phyloP scores from a whole-genome alignment of 495 filamentous ascomycete species.

The Sordaria brevicollis region DNA sequence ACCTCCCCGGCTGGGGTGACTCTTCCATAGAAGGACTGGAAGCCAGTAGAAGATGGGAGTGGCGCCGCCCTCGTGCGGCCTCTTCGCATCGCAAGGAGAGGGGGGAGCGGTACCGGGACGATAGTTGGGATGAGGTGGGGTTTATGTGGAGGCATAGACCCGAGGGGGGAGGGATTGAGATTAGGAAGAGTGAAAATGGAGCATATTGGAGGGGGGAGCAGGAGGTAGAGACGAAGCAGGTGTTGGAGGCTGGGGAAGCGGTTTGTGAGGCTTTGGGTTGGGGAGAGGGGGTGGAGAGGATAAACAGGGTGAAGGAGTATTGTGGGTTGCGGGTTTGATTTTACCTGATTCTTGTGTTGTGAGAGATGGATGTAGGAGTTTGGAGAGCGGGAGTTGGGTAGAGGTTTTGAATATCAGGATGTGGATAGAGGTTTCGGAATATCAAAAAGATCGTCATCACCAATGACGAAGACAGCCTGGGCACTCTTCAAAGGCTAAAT shows the following conservation, averaged over 20 bases:
- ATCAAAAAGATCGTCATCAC: neutral
- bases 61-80: too few species aligned
- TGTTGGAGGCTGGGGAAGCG: neutral
- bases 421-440: neutral
- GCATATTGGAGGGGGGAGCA: neutral
- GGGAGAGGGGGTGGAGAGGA: neutral
- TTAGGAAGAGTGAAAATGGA: neutral
- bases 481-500: neutral
- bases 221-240: neutral
- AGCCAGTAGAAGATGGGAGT: too few species aligned
- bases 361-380: neutral
- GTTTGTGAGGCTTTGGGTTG: slow-evolving; percentile 1
- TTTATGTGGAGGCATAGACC: neutral
- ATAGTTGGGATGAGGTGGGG: neutral
- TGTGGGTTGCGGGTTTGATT: neutral
- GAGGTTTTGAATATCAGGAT: too few species aligned
- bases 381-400: neutral
- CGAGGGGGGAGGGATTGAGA: neutral
- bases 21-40: too few species aligned
- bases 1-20: neutral
- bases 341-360: neutral
- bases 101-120: too few species aligned
- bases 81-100: too few species aligned
- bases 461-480: neutral
- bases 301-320: neutral